Base-by-base conservation (phyloP, 2,329 filamentous ascomycete species). In the Pseudocercospora eumusae region DNA sequence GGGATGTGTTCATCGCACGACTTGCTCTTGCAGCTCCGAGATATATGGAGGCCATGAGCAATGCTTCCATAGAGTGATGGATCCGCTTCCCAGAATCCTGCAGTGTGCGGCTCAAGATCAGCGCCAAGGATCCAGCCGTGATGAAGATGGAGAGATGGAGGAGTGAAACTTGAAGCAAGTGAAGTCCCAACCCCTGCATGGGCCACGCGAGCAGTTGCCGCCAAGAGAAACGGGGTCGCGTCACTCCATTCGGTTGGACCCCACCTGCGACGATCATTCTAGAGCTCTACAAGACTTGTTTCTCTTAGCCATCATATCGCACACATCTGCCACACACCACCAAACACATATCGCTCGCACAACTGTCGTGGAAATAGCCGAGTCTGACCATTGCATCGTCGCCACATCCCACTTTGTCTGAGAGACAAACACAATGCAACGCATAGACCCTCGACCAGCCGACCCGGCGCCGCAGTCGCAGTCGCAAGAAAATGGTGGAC, bases 361-460 rank as follows among this genome's bases (percentile, higher is more conserved):
- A 13, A 23, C 18, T 21, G 20, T 1, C 7, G 11, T 10, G 11
- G 8, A 31, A 28, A 15, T 21, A 4, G 2, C 1, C 11, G 11
- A 52, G 25, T n/a, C 1, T 15, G 36, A 5, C 5, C 15, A n/a
- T 18, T 52, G 8, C 47, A 11, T 13, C 15, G 13, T 50, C 3
- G 1, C 4, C n/a, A 15, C 11, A 13, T 11, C 21, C 25, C 47
- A 27, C 25, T 5, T 8, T 23, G 10, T n/a, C 8, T 25, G 21
- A 28, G 25, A 23, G 25, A 25, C 52, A 40, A 10, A n/a, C 61
- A 57, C 57, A 33, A 73, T 73, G 70, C 70, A 73, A 66, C 70
- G 70, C 64, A 70, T 71, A 53, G 69, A 71, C 18, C 69, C 70
- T 28, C 69, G 68, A 21, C 66, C 69, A 21, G 67, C 56, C 47